phyloP scores from a whole-genome alignment of 2,329 filamentous ascomycete species.

The Pseudogymnoascus sp. region DNA sequence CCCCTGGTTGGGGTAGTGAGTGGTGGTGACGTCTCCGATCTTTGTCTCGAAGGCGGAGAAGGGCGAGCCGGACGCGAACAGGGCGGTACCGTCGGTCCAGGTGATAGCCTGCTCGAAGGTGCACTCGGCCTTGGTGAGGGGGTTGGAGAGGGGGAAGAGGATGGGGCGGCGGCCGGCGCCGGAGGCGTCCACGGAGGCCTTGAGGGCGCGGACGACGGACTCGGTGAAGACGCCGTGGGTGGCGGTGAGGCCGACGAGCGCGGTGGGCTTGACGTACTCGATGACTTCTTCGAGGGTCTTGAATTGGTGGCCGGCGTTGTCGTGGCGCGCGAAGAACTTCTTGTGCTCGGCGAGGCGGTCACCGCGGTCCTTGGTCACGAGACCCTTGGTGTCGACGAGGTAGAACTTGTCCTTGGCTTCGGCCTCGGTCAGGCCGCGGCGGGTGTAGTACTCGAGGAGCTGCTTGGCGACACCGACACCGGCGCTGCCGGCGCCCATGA shows the following conservation, averaged over 20 bases:
- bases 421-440: conserved; percentile 79
- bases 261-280: conserved; percentile 89
- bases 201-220: conserved; percentile 65
- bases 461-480: conserved; percentile 97
- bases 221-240: conserved; percentile 93
- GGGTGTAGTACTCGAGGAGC: conserved; percentile 93
- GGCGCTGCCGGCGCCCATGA: conserved; percentile 90
- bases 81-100: conserved; percentile 81
- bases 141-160: conserved; percentile 95
- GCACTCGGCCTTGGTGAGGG: conserved; percentile 92
- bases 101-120: conserved; percentile 88
- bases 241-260: conserved; percentile 87
- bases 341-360: conserved; percentile 91
- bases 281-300: conserved; percentile 82
- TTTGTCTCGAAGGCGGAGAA: conserved; percentile 64
- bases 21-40: conserved; percentile 49
- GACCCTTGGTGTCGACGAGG: conserved; percentile 93
- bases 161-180: conserved; percentile 71
- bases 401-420: conserved; percentile 88
- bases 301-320: conserved; percentile 61
- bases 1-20: conserved; percentile 73
- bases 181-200: conserved; percentile 53
- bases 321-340: conserved; percentile 58
- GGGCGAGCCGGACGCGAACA: conserved; percentile 93
- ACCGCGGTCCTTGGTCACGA: conserved; percentile 86